Evolutionary conservation across 192 early-diverging fungal species (phyloP), one percentile per base, ranked within the genome.

Genomic region (Dissophora ornata): DNA sequence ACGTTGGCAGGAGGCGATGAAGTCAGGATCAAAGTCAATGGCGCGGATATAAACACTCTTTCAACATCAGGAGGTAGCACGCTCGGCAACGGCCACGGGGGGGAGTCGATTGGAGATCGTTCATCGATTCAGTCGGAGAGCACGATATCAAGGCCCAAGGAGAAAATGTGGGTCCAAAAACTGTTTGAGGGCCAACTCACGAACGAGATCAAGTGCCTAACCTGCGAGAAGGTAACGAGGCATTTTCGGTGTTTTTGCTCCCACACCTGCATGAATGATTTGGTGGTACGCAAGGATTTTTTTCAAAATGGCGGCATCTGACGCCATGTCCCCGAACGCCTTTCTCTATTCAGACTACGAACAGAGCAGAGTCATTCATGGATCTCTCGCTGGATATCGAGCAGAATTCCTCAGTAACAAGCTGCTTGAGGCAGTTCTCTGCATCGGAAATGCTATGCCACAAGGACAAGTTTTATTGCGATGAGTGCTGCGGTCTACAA

Each of bases 381-480:
- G 98, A 99, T 73, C 85, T 99, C 18, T 96, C 95, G 0, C 90
- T 99, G 62, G 96, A 99, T 81, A 93, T 99, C 24, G 95, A 98
- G 71, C 94, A 95, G 67, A 91, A 98, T 82, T 92, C 93, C 3
- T 97, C 96, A 2, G 86, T 99, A n/a, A 93, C 93, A 15, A 90
- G 89, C 36, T 99, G 98, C 75, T 83, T 99, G n/a, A 83, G 94
- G 21, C 92, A 94, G 80, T 99, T 98, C 83, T 96, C 95, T n/a
- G 93, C 90, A 10, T 92, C 93, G 44, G 98, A 99, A 81, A 93
- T 93, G 48, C 80, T 99, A 21, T 94, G 96, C 70, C 92, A 96
- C 63, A 95, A 97, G 77, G 92, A 99, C 85, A 99, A 99, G 82
- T 99, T 96, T 71, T 97, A 93, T 82, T 99, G 98, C 74, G 97